Conservation (phyloP, 225 moss, liverwort and hornwort genomes). For the Straminergon stramineum region DNA sequence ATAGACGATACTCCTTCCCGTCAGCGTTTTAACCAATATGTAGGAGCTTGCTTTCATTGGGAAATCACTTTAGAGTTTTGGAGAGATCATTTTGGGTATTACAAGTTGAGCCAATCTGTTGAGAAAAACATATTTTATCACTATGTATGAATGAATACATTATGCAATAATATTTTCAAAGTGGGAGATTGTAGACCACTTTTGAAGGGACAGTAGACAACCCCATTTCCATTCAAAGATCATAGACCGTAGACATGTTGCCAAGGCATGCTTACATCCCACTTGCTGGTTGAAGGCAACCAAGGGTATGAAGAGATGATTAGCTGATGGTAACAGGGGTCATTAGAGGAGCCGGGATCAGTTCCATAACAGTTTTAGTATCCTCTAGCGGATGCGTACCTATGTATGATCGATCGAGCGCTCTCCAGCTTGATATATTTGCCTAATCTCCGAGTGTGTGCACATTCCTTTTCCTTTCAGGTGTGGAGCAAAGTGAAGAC, state of each 20-base stretch:
- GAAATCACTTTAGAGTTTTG: neutral
- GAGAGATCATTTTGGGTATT: neutral
- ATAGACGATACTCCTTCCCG: neutral
- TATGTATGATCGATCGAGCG: neutral
- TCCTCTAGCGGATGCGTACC: neutral
- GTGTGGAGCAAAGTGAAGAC: slow-evolving; percentile 28
- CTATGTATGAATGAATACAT: neutral
- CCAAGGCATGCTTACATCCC: neutral
- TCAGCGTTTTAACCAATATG: neutral
- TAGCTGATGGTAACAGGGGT: neutral
- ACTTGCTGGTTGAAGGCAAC: neutral
- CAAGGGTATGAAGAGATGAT: neutral
- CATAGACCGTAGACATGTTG: neutral
- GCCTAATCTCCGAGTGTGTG: neutral
- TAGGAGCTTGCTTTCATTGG: neutral
- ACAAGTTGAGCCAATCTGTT: neutral
- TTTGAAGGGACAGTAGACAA: neutral
- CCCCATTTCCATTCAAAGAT: neutral
- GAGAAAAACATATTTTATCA: no score
- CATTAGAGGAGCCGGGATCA: neutral
- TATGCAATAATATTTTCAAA: neutral
- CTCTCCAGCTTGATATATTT: neutral
- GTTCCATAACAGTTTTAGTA: neutral
- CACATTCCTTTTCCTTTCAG: neutral
- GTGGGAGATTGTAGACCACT: neutral